Evolutionary conservation across 495 filamentous ascomycete species (phyloP), one percentile per base, ranked within the genome.

Genomic region (Chaetomium tenue): DNA sequence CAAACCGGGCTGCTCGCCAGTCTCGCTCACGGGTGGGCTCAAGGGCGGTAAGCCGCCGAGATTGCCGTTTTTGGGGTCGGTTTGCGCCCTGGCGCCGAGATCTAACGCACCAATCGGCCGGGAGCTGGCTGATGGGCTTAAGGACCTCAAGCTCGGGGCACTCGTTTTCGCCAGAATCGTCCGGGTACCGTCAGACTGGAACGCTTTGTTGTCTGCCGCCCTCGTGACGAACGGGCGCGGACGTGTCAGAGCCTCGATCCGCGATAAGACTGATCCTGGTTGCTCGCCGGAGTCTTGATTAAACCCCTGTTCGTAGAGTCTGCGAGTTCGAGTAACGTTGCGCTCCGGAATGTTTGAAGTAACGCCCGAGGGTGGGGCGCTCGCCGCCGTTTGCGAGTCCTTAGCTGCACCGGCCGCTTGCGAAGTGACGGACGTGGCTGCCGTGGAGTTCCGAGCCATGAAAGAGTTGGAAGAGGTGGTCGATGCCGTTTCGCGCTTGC

Each of bases 351-450:
- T 69, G n/a, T 77, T 72, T 12, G 70, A 74, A 30, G 71, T 70
- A 42, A 60, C 65, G 37, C 67, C 70, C 42, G 75, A 71, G n/a
- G 70, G 63, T 48, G 71, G 56, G 5, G 76, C 69, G 20, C 74
- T 74, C 5, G 79, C 72, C 12, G 79, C 70, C 0, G 75, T 65
- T 52, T 78, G 81, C 70, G 68, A 66, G 66, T 83, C 70, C 74
- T 80, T 79, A 66, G 82, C 25, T 7, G 81, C 82, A 7, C 77
- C 75, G 2, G 86, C 78, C 15, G 80, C 81, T 60, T 91, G 87
- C 16, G 93, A 97, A n/a, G 88, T 86, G 60, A 96, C 80, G 0
- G 94, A 98, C 5, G 93, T 98, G 6, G 93, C 94, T 46, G 91
- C 92, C 20, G 94, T 97, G 2, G 94, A 97, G 16, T 84, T 86